Evolutionary conservation across 2,329 filamentous ascomycete species (phyloP).

Genomic region (Emericellopsis cladophorae): DNA sequence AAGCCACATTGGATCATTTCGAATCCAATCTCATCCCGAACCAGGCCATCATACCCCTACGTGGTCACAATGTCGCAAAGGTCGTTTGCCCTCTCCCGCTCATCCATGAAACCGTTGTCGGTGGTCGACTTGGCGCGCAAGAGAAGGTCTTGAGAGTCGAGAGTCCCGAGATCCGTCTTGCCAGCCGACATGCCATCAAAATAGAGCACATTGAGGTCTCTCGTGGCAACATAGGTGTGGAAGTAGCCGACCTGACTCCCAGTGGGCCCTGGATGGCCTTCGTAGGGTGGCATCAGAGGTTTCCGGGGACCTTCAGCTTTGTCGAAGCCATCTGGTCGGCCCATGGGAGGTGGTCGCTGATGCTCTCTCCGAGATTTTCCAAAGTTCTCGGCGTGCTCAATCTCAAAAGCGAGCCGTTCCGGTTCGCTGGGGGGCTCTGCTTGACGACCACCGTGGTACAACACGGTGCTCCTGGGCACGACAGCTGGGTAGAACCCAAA

Average conservation of each 20-base stretch:
- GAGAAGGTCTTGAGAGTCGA: conserved; percentile 54
- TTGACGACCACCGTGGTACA: conserved; percentile 51
- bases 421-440: conserved; percentile 33
- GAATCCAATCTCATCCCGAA: conserved; percentile 59
- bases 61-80: conserved; percentile 40
- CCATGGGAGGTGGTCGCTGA: conserved; percentile 6
- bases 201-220: conserved; percentile 49
- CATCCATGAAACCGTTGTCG: conserved; percentile 14
- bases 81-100: conserved; percentile 35
- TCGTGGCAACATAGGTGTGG: conserved; percentile 50
- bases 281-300: too few species aligned
- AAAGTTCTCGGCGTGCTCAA: conserved; percentile 60
- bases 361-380: conserved; percentile 23
- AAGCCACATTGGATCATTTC: conserved; percentile 61
- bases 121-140: conserved; percentile 28
- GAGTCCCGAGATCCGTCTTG: conserved; percentile 51
- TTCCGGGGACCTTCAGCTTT: too few species aligned
- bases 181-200: conserved; percentile 59
- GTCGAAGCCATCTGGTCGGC: too few species aligned
- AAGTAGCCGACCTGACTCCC: conserved; percentile 36
- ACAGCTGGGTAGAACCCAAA: conserved; percentile 57
- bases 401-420: conserved; percentile 68
- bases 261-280: too few species aligned
- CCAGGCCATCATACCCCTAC: conserved; percentile 51
- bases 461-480: conserved; percentile 48